Evolutionary conservation across 1,284 basidiomycete genomes (phyloP), one percentile per base, ranked within the genome.

Genomic region (Cryptococcus sp.): DNA sequence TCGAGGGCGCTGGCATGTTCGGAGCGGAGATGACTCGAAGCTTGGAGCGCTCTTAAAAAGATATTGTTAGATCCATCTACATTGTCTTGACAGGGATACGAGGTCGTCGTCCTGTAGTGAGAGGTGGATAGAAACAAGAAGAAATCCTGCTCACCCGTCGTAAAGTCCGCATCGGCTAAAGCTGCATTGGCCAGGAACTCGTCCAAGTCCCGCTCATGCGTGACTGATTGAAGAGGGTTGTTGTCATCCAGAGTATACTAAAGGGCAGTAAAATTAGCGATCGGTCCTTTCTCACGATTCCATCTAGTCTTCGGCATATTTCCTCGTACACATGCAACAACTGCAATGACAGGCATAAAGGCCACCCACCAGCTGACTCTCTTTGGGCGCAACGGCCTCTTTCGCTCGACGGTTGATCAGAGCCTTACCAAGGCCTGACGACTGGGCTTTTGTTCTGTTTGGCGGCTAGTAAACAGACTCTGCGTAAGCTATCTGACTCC

Each of bases 121-220:
- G 46, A n/a, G 19, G 11, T 50, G n/a, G n/a, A n/a, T 20, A n/a
- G 16, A 7, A 20, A 48, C 39, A 22, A n/a, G 25, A 29, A n/a
- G 16, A 7, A 20, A 48, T 39, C 5, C 38, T 25, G 73, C 84
- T 51, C 62, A 93, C 93, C 93, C 39, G 93, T 96, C n/a, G 93
- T 93, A 73, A 99, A 99, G 70, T 99, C 92, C 16, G 88, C 89
- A 53, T 91, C 95, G 20, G 96, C 96, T 51, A 99, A 81, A 64
- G 92, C 89, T 3, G 96, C 96, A 19, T 93, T 97, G 74, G 87
- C 95, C 59, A 99, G 80, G 76, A 99, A 99, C 77, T 95, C 93
- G 68, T 98, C 95, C 26, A 99, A 82, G 80, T 97, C 93, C 58
- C 87, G 83, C 80, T 99, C 93, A 78, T 99, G 95, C 0, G 96